These are phyloP conservation scores for Mycena haematopus DNA, from an alignment of 768 basidiomycete genomes.

Conservation along the genomic window DNA sequence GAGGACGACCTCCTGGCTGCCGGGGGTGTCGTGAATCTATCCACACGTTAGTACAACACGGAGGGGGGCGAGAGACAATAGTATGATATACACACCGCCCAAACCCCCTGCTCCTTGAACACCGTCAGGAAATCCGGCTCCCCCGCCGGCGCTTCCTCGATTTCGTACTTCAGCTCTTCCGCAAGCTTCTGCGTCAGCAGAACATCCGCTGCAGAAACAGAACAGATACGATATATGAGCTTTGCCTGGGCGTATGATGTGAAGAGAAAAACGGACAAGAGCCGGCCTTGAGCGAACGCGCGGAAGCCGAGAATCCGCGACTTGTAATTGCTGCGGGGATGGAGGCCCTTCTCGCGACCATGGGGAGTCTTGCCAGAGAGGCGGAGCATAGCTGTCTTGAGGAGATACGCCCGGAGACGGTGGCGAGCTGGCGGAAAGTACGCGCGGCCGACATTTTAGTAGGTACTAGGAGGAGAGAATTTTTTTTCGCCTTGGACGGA, in stretches of 20 bases:
- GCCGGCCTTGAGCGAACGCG: conserved; percentile 32
- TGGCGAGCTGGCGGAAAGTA: conserved; percentile 61
- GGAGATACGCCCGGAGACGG: conserved; percentile 49
- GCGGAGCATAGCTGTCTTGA: conserved; percentile 38
- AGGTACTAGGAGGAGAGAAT: neutral
- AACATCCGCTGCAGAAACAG: conserved; percentile 68
- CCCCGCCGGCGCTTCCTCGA: conserved; percentile 49
- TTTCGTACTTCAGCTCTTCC: conserved; percentile 89
- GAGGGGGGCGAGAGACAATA: neutral
- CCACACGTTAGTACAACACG: neutral
- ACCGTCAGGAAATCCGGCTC: conserved; percentile 78
- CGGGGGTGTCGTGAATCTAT: conserved; percentile 72
- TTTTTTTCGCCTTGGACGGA: neutral
- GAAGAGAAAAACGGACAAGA: conserved; percentile 24
- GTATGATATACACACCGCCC: conserved; percentile 78
- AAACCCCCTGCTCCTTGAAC: conserved; percentile 77
- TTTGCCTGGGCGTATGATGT: neutral
- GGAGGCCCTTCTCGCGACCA: conserved; percentile 34
- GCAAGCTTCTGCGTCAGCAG: conserved; percentile 74
- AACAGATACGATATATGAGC: no score
- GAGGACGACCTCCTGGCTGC: conserved; percentile 83
- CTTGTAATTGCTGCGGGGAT: conserved; percentile 24
- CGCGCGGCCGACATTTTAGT: conserved; percentile 66
- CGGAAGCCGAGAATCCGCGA: conserved; percentile 55
- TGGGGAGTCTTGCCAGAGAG: conserved; percentile 36